phyloP scores from a whole-genome alignment of 2,329 filamentous ascomycete genomes.

The Botrytis tulipae region DNA sequence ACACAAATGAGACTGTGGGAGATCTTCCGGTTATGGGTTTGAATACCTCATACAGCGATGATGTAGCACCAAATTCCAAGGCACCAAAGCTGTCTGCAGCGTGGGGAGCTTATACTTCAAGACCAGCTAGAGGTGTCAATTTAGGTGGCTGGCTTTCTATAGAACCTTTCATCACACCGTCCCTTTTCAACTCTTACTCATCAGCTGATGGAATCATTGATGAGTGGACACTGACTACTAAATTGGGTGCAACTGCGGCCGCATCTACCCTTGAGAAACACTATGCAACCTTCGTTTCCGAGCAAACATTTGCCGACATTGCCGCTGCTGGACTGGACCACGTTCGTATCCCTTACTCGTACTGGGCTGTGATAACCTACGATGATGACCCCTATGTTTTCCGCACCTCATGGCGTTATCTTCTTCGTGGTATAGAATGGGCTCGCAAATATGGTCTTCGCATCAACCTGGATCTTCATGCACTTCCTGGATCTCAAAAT shows the following conservation, averaged over 20 bases:
- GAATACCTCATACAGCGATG: slow-evolving; percentile 82
- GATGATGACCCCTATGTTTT: slow-evolving; percentile 84
- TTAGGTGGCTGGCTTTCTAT: slow-evolving; percentile 91
- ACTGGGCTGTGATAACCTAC: slow-evolving; percentile 90
- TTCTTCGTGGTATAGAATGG: slow-evolving; percentile 90
- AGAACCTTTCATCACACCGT: slow-evolving; percentile 94
- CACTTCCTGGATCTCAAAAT: slow-evolving; percentile 89
- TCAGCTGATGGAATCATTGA: slow-evolving; percentile 65
- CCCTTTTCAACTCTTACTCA: slow-evolving; percentile 69
- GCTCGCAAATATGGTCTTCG: slow-evolving; percentile 87
- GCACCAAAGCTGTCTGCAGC: slow-evolving; percentile 73
- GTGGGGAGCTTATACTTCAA: slow-evolving; percentile 74
- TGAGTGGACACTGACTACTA: slow-evolving; percentile 75
- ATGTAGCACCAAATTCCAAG: slow-evolving; percentile 70
- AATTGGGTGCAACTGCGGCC: slow-evolving; percentile 65
- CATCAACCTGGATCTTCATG: slow-evolving; percentile 90
- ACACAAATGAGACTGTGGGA: slow-evolving; percentile 80
- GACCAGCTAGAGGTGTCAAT: slow-evolving; percentile 85
- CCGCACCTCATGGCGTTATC: slow-evolving; percentile 87
- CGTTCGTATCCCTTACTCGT: slow-evolving; percentile 91
- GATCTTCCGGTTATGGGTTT: slow-evolving; percentile 90
- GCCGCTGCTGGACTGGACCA: slow-evolving; percentile 88
- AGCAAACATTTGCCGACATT: slow-evolving; percentile 81
- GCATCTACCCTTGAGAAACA: slow-evolving; percentile 77
- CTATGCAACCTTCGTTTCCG: slow-evolving; percentile 84